These are phyloP conservation scores for Carpinus viminea DNA, from an alignment of 306 rosid species.

Conservation along the genomic window DNA sequence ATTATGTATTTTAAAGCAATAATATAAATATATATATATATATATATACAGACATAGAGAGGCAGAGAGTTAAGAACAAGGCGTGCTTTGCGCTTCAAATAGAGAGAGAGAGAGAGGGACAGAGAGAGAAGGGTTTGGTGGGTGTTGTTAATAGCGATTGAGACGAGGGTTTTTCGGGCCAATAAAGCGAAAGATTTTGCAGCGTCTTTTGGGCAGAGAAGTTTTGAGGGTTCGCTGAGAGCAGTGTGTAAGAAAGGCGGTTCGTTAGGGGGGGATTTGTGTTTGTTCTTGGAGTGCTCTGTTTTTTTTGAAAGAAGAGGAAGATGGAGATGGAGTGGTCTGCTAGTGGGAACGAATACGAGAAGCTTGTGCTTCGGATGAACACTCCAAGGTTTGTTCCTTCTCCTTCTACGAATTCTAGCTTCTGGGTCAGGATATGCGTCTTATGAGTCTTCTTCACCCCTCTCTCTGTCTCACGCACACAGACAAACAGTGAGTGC, in stretches of 20 bases:
- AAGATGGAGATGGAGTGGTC: conserved; percentile 64
- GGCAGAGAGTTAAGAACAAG: conserved; percentile 36
- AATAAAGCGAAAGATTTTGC: too few relatives aligned
- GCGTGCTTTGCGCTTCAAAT: conserved; percentile 50
- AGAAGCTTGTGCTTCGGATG: conserved; percentile 78
- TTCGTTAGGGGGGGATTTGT: background rate
- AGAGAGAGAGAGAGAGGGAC: conserved; percentile 24
- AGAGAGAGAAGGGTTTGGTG: conserved; percentile 33
- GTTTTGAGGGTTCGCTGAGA: background rate
- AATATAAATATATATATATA: conserved; percentile 23
- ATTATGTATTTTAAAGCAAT: background rate
- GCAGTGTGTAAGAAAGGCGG: background rate
- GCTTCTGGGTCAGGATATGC: background rate
- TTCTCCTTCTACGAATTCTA: background rate
- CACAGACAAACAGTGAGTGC: background rate
- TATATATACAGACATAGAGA: conserved; percentile 17
- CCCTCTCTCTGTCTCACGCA: background rate
- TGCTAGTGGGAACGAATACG: conserved; percentile 69
- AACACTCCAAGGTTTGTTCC: conserved; percentile 76
- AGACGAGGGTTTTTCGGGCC: conserved; percentile 31
- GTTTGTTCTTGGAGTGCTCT: background rate
- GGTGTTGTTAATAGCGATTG: conserved; percentile 54
- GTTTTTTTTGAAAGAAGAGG: background rate
- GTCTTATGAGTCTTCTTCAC: background rate
- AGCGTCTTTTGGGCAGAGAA: background rate